Base-by-base conservation (phyloP, 1,139 yeast genomes). In the Kluyveromyces sp. region DNA sequence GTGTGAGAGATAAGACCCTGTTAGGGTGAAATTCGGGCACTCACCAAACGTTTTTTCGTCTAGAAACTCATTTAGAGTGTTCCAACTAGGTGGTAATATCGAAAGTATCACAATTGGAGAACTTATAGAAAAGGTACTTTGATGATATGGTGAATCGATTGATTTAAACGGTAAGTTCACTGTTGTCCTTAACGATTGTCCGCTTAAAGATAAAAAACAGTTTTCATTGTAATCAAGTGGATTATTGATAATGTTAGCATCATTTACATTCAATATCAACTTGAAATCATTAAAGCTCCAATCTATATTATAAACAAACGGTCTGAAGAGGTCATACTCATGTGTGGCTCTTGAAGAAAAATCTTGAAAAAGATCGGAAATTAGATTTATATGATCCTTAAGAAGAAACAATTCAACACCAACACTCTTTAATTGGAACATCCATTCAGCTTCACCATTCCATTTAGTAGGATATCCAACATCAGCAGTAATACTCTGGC, bases 1-100 rank as follows among this genome's bases (percentile, higher is more conserved):
- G 61, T 72, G 77, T 57, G 78, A 80, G 0, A 83, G 76, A 60
- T 88, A 86, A 0, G 81, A 73, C 0, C 96, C 96, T 2, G 67
- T 68, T 26, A 88, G 64, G 1, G 64, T 65, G 54, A 89, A 83
- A 46, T 81, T 75, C 39, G 75, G 70, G 0, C 88, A 79, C 48
- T 79, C 70, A 0, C 96, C 97, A 30, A 82, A 68, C 39, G 77
- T 78, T 25, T 78, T 75, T 29, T 74, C 71, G 43, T 73, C 74
- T 67, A 84, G 64, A 54, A 90, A 92, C 42, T 85, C 82, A 53
- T 81, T 76, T 21, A 81, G 69, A 0, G 97, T 89, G 59, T 88
- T 95, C 96, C 97, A 92, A 0, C 92, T 83, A 0, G 97, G 97
- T 0, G 94, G 78, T 50, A 81, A 84, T 4, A 90, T 65, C 1